Percentiles rank a stretch among this genome's conserved stretches.
Evolutionary conservation across 345 rosid species (phyloP).

Genomic region (Stellera chamaejasme): DNA sequence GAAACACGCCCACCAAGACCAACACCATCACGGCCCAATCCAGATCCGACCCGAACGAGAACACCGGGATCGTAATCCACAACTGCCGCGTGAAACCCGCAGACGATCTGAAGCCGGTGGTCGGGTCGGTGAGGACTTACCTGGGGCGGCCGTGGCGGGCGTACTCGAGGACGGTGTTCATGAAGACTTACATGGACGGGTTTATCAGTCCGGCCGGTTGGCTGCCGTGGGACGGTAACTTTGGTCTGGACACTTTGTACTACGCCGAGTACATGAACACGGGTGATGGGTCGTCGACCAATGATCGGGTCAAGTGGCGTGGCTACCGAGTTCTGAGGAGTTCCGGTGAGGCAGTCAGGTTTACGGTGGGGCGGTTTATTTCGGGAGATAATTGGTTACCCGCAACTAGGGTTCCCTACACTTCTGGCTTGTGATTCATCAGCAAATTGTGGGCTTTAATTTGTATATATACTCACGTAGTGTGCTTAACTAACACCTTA

Average conservation of each 20-base stretch:
- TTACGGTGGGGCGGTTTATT: slow-evolving; percentile 41
- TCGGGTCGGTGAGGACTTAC: slow-evolving; percentile 43
- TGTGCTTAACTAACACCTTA: too few species aligned
- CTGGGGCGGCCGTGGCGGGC: slow-evolving; percentile 56
- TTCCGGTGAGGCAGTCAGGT: slow-evolving; percentile 35
- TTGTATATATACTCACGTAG: too few species aligned
- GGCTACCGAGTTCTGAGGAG: slow-evolving; percentile 38
- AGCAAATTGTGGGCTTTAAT: too few species aligned
- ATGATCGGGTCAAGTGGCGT: slow-evolving; percentile 39
- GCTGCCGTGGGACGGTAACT: slow-evolving; percentile 47
- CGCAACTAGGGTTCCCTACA: slow-evolving; percentile 29
- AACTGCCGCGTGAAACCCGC: slow-evolving; percentile 43
- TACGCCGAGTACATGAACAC: slow-evolving; percentile 54
- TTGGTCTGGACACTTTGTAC: slow-evolving; percentile 35
- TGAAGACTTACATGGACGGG: slow-evolving; percentile 41
- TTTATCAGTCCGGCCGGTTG: slow-evolving; percentile 46
- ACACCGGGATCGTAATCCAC: slow-evolving; percentile 55
- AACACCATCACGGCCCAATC: slow-evolving; percentile 51
- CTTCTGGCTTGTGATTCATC: slow-evolving; percentile 31
- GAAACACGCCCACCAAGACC: slow-evolving; percentile 34
- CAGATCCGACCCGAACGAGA: slow-evolving; percentile 50
- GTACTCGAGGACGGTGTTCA: slow-evolving; percentile 41
- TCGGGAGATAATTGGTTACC: slow-evolving; percentile 50
- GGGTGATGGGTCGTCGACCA: slow-evolving; percentile 39
- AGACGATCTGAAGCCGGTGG: slow-evolving; percentile 36